Conservation (phyloP, 2,329 filamentous ascomycete species). For the Colletotrichum agaves region DNA sequence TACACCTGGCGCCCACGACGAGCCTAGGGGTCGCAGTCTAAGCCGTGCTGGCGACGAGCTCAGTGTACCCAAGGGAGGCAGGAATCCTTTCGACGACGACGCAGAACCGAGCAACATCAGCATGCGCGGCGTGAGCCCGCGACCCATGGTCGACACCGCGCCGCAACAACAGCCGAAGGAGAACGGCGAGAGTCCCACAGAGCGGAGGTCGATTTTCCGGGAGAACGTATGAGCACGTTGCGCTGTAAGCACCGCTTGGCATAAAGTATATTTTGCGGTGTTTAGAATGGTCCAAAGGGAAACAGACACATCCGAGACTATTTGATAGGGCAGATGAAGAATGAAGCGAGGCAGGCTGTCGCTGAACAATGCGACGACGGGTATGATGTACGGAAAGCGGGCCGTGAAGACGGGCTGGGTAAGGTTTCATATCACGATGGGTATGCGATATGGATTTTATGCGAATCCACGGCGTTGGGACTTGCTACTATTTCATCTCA, state of each 20-base stretch:
- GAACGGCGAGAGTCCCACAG: conserved; percentile 68
- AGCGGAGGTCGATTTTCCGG: conserved; percentile 75
- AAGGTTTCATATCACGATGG: conserved; percentile 29
- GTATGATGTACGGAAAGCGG: conserved; percentile 35
- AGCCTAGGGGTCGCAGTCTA: conserved; percentile 36
- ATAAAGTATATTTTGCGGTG: not conserved
- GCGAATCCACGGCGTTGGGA: conserved; percentile 31
- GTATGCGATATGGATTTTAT: conserved; percentile 24
- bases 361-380: not conserved
- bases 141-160: conserved; percentile 68
- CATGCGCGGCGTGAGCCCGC: conserved; percentile 78
- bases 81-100: conserved; percentile 79
- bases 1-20: conserved; percentile 47
- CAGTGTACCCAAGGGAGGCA: conserved; percentile 47
- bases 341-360: not conserved
- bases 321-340: too few relatives aligned
- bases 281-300: conserved; percentile 3
- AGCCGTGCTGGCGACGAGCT: conserved; percentile 42
- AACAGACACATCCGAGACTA: not conserved
- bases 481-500: not conserved
- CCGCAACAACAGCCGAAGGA: conserved; percentile 40
- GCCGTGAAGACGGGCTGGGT: conserved; percentile 11
- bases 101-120: conserved; percentile 70
- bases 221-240: conserved; percentile 68
- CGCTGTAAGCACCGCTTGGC: not conserved